A percentile compares a stretch with the other conserved stretches of the same genome.
Evolutionary conservation across 306 rosid species (phyloP).

Genomic region (Heteromeles arbutifolia): DNA sequence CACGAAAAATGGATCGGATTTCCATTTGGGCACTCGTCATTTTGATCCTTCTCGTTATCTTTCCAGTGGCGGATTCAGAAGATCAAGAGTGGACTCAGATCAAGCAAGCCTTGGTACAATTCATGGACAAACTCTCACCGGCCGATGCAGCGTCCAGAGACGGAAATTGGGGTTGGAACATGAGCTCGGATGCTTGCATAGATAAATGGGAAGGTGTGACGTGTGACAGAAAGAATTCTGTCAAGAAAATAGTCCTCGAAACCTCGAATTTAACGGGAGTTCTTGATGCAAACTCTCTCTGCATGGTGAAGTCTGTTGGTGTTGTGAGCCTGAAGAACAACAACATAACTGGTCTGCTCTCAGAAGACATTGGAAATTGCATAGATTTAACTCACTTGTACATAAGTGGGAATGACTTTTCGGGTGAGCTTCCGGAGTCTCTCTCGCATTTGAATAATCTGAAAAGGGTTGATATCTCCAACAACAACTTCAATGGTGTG

Average conservation of each 20-base stretch:
- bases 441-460: constrained; percentile 28
- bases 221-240: constrained; percentile 18
- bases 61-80: constrained; percentile 27
- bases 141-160: constrained; percentile 5
- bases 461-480: constrained; percentile 32
- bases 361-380: constrained; percentile 42
- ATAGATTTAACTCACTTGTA: constrained; percentile 36
- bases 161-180: constrained; percentile 51
- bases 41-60: constrained; percentile 17
- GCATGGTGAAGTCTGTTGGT: constrained; percentile 22
- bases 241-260: constrained; percentile 38
- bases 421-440: constrained; percentile 43
- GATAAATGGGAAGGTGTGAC: constrained; percentile 46
- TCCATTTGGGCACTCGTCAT: constrained; percentile 23
- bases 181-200: constrained; percentile 50
- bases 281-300: constrained; percentile 36
- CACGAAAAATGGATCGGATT: constrained; percentile 33
- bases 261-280: constrained; percentile 24
- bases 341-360: constrained; percentile 27
- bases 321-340: constrained; percentile 33
- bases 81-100: constrained; percentile 28
- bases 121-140: constrained; percentile 59
- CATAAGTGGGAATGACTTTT: constrained; percentile 39
- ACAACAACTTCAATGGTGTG: constrained; percentile 39
- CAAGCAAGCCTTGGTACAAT: constrained; percentile 27